Percentiles rank a stretch among this genome's conserved stretches.
These are phyloP conservation scores for Parmelia sp. DNA, from an alignment of 495 filamentous ascomycete species.

Conservation along the genomic window DNA sequence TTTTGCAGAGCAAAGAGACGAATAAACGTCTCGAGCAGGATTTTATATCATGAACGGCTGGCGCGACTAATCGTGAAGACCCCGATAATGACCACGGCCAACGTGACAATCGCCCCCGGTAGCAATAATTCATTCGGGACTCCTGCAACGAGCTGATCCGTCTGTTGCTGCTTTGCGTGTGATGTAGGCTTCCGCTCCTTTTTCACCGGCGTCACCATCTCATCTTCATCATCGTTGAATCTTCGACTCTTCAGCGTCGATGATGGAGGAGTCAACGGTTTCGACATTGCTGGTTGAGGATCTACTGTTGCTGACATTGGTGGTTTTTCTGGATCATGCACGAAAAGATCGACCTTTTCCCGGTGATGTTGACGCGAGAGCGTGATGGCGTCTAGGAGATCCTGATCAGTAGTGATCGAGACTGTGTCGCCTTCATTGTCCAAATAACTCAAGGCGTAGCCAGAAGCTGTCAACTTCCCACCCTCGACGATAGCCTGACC, in stretches of 20 bases:
- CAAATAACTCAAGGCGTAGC: constrained; percentile 91
- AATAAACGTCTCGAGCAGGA: neutral
- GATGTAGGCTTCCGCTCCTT: constrained; percentile 32
- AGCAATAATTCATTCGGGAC: constrained; percentile 92
- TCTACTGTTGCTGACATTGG: constrained; percentile 63
- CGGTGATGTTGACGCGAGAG: constrained; percentile 67
- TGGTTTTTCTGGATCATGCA: constrained; percentile 86
- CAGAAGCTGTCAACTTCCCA: constrained; percentile 69
- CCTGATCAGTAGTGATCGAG: constrained; percentile 91
- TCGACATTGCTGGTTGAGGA: constrained; percentile 53
- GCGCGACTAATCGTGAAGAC: constrained; percentile 86
- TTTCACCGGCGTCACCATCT: constrained; percentile 52
- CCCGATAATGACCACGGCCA: constrained; percentile 88
- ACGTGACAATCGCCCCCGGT: constrained; percentile 87
- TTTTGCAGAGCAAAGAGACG: neutral
- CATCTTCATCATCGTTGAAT: constrained; percentile 54
- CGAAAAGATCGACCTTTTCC: constrained; percentile 95
- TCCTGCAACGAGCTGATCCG: constrained; percentile 76
- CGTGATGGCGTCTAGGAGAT: constrained; percentile 83
- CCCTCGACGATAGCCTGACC: constrained; percentile 68
- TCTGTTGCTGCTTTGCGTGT: constrained; percentile 40
- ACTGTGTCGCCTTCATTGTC: constrained; percentile 98
- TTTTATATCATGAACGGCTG: constrained; percentile 37
- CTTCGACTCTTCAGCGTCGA: constrained; percentile 55
- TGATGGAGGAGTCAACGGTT: constrained; percentile 51